phyloP scores from a whole-genome alignment of 106 monocot genomes.

The Alisma plantagoaquatica region DNA sequence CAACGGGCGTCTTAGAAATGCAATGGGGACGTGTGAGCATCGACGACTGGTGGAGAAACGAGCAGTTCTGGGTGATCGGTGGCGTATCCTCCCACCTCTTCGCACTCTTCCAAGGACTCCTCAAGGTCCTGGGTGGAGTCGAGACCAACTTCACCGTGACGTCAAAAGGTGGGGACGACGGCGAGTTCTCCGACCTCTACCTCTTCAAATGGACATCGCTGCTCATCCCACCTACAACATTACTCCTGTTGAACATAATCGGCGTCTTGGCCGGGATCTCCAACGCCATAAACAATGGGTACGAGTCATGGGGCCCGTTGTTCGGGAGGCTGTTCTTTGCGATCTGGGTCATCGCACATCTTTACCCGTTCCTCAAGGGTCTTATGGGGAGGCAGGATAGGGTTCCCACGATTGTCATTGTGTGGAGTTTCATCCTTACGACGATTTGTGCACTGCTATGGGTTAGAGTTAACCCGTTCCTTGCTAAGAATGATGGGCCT shows the following conservation, averaged over 20 bases:
- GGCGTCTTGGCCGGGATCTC: constrained; percentile 11
- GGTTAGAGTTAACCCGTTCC: constrained; percentile 14
- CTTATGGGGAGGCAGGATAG: constrained; percentile 15
- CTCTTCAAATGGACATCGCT: constrained; percentile 17
- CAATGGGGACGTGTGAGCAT: constrained; percentile 14
- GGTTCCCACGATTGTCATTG: constrained; percentile 12
- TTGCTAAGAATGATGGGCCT: constrained; percentile 9
- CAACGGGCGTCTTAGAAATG: constrained; percentile 8
- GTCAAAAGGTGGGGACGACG: constrained; percentile 15
- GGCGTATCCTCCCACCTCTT: constrained; percentile 16
- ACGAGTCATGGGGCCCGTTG: constrained; percentile 15
- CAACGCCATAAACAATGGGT: constrained; percentile 16
- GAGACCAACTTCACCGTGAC: constrained; percentile 20
- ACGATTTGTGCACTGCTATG: constrained; percentile 8
- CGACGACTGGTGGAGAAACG: constrained; percentile 20
- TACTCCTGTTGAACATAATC: constrained; percentile 13
- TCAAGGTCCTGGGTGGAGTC: constrained; percentile 14
- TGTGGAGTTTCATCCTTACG: constrained; percentile 13
- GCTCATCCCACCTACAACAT: constrained; percentile 13
- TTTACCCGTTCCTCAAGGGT: constrained; percentile 20
- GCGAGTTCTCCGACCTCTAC: constrained; percentile 13
- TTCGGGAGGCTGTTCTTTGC: constrained; percentile 17
- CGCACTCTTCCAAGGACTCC: constrained; percentile 17
- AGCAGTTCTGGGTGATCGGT: constrained; percentile 23
- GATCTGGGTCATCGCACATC: constrained; percentile 16